Evolutionary conservation across 2,329 filamentous ascomycete genomes (phyloP), one percentile per base, ranked within the genome.

Genomic region (Zasmidium cellare): DNA sequence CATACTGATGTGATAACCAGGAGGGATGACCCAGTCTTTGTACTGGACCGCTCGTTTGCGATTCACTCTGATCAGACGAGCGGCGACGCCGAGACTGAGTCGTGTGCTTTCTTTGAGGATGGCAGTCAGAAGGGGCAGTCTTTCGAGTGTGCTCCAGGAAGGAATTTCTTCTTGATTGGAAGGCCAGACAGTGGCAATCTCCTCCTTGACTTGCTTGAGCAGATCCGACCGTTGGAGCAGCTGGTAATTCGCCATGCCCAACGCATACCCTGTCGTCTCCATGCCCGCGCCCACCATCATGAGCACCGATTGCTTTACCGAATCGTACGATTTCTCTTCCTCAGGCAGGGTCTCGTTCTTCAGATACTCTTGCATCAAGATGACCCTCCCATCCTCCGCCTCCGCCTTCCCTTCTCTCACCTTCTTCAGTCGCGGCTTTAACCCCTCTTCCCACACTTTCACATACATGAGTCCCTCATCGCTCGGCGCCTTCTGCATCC

Each of bases 161-260:
- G 48, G 44, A 2, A 60, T 11, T 9, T 44, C 14, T 6, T 44
- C 41, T 18, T 14, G 35, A 18, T 55, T 41, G 9, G 9, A 7
- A 9, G 58, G 58, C 11, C 54, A 52, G 7, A 54, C 51, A 18
- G 16, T 53, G 14, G 44, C 28, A 12, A 81, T 59, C 58, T 80
- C 78, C 1, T 57, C 57, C 46, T 74, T 72, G 3, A 81, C 35
- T 5, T 61, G 48, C 64, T 72, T 11, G 69, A 51, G 35, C 74
- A 56, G n/a, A 72, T 57, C 1, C 67, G 63, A 0, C 72, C 16
- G 35, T 41, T 41, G 7, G 6, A 41, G 16, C 6, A 41, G 35
- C 35, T 41, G 35, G 16, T 41, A 41, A 41, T 3, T 41, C 35
- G 35, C 35, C 35, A 41, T 41, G 5, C 35, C 16, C 35, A 41